A percentile compares a stretch with the other conserved stretches of the same genome.
phyloP scores from a whole-genome alignment of 805 yeast species.

The Saccharomycopsis synnaedendra region DNA sequence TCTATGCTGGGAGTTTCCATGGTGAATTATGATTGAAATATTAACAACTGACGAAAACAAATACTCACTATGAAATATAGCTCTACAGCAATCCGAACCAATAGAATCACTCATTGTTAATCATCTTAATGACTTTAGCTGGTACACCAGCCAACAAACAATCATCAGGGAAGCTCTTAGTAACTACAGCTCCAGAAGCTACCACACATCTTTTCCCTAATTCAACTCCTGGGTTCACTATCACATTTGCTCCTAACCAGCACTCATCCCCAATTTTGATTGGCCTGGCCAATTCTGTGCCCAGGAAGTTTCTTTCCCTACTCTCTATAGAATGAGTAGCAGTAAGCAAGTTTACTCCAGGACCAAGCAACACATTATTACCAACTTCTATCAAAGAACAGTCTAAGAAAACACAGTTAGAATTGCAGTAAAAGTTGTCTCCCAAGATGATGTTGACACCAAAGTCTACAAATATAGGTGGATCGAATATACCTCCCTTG shows the following conservation, averaged over 20 bases:
- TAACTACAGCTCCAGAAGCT: constrained; percentile 62
- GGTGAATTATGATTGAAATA: no score
- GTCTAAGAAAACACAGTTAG: constrained; percentile 43
- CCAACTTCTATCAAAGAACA: constrained; percentile 52
- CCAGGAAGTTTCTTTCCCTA: constrained; percentile 23
- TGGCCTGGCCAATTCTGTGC: constrained; percentile 43
- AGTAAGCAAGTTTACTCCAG: constrained; percentile 45
- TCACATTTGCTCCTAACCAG: constrained; percentile 53
- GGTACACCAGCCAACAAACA: constrained; percentile 54
- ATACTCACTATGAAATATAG: no score
- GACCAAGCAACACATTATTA: constrained; percentile 48
- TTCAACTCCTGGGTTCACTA: constrained; percentile 53
- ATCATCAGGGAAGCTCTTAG: constrained; percentile 41
- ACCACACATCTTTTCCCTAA: constrained; percentile 51
- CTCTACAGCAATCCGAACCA: no score
- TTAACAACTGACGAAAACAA: no score
- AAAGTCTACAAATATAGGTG: constrained; percentile 54
- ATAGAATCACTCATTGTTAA: neutral
- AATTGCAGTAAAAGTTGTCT: constrained; percentile 47
- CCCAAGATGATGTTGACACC: constrained; percentile 54
- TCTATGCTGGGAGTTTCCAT: no score
- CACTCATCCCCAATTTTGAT: constrained; percentile 51
- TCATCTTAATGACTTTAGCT: constrained; percentile 31
- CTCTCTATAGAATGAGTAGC: constrained; percentile 58
- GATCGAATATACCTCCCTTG: constrained; percentile 33